phyloP scores from a whole-genome alignment of 129 eudicot genomes.

The Gnaphalium uliginosum region DNA sequence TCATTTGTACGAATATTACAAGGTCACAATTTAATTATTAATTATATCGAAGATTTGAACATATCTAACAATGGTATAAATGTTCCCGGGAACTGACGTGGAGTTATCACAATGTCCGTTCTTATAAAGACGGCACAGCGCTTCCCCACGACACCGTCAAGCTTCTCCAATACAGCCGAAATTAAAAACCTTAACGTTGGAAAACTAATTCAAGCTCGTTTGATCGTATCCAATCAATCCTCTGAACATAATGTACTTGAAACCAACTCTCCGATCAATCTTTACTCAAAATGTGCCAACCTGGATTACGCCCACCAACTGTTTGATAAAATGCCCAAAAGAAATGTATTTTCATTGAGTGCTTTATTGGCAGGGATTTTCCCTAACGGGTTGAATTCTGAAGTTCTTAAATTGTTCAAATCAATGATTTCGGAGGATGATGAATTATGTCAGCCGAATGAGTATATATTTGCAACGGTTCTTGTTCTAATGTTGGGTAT shows the following conservation, averaged over 20 bases:
- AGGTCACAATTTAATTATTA: no score
- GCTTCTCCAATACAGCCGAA: slow-evolving; percentile 32
- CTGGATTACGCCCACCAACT: slow-evolving; percentile 19
- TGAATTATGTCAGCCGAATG: slow-evolving; percentile 38
- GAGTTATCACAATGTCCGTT: neutral
- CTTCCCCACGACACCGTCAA: slow-evolving; percentile 12
- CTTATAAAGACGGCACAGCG: neutral
- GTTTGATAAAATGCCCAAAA: slow-evolving; percentile 25
- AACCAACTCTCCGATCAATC: slow-evolving; percentile 46
- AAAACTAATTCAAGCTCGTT: slow-evolving; percentile 48
- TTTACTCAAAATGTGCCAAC: slow-evolving; percentile 53
- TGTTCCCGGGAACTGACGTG: no score
- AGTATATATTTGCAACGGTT: slow-evolving; percentile 50
- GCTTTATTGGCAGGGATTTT: slow-evolving; percentile 48
- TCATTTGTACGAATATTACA: no score
- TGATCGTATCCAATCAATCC: slow-evolving; percentile 41
- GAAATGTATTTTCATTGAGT: slow-evolving; percentile 62
- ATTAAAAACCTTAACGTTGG: slow-evolving; percentile 41
- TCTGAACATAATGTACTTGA: slow-evolving; percentile 34
- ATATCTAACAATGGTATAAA: no score
- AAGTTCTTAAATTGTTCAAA: slow-evolving; percentile 46
- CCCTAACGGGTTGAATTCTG: slow-evolving; percentile 37
- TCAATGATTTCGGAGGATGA: slow-evolving; percentile 35
- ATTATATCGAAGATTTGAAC: no score
- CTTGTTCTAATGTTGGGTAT: slow-evolving; percentile 44